Evolutionary conservation across 768 basidiomycete species (phyloP), one percentile per base, ranked within the genome.

Genomic region (Boletales sp.): DNA sequence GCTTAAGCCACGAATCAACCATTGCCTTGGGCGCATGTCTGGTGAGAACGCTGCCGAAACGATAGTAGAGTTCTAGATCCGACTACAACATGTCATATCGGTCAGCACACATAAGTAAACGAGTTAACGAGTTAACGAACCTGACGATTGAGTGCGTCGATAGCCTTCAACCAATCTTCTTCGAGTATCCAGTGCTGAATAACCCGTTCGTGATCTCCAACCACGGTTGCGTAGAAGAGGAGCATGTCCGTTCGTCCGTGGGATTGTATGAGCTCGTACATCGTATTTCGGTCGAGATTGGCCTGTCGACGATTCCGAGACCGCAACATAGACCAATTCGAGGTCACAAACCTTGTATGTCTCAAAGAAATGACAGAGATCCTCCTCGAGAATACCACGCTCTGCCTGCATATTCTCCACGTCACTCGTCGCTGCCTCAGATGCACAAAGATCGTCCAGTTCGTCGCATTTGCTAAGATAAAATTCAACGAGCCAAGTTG

Each of bases 401-500:
- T 97, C 94, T 4, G 84, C 76, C 42, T 82, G 77, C 29, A 98
- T 70, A 63, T 94, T 94, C 45, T 94, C 89, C 14, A 87, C 85
- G 55, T 95, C 90, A 45, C 84, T 83, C 11, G 86, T 82, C 13
- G 83, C 76, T 1, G 82, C 82, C 66, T 94, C 92, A 0, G 94
- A 90, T 0, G 92, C 93, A 24, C 94, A 83, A 15, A 94, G 76
- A 62, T 98, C 97, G 62, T 99, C 97, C 44, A 98, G 73, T 53
- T 95, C 91, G 61, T 97, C 95, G 67, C 90, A 93, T 73, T 97
- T 98, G 69, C 89, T 89, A 14, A 99, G 81, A 64, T 94, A 97
- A 56, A 98, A 92, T 68, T 99, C 97, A 29, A 97, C 87, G 12
- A 99, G 82, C 97, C 97, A 99, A 0, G 94, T 97, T 15, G 97